Evolutionary conservation across 2,329 filamentous ascomycete species (phyloP), one percentile per base, ranked within the genome.

Genomic region (Neonectria hederae): DNA sequence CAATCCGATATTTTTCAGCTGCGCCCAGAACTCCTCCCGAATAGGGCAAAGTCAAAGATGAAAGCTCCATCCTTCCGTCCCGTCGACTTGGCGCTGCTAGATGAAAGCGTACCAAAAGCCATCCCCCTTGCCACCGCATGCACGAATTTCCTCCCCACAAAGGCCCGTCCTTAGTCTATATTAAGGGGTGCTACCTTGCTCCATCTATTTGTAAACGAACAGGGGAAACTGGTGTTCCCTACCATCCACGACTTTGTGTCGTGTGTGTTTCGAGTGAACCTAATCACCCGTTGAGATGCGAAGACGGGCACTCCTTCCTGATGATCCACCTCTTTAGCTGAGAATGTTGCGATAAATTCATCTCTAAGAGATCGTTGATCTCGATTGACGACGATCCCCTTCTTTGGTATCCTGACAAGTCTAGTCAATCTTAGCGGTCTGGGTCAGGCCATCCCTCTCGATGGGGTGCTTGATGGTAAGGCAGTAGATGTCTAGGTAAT

Each of bases 401-500:
- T 19, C 17, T 30, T 59, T 5, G 7, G 35, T 38, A 38, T 38
- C 19, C 8, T 35, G n/a, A 7, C 22, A 38, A 22, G 13, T 40
- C 63, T 70, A 74, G 54, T 75, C 73, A 24, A 72, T 78, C 79
- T 84, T 84, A 72, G 83, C 82, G 30, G 76, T 77, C 45, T 76
- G 78, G 30, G 77, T 62, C 54, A 76, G 66, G 51, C 74, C 66
- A 24, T 62, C 62, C 14, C 70, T 79, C 72, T 87, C 85, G 24
- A 84, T 81, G 22, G 87, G 88, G 73, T 98, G 90, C 86, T 99
- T 99, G 82, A 99, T 99, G 1, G 92, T 97, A 77, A 99, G 83
- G 77, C 96, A 99, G 93, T 94, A 98, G 71, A 99, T 99, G 77
- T 99, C 96, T 65, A 98, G 85, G 78, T 97, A 97, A 78, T 99